Conservation (phyloP, 306 rosid genomes). For the Trifolium dubium region DNA sequence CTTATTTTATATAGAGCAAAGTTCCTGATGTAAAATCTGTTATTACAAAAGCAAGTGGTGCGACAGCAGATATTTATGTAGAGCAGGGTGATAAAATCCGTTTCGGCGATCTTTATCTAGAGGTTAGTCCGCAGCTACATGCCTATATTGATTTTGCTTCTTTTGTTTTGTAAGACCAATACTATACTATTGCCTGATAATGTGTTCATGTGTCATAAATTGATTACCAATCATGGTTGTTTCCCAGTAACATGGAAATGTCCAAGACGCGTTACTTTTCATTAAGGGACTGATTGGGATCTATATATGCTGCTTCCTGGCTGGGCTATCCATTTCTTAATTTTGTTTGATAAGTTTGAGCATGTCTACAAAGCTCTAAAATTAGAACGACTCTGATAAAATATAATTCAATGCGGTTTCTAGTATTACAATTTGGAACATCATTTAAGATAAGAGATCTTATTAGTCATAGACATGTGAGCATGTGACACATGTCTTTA, state of each 20-base stretch:
- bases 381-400: constrained; percentile 6
- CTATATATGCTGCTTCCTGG: constrained; percentile 13
- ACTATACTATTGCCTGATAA: not conserved
- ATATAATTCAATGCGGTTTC: constrained; percentile 27
- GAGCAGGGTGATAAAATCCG: constrained; percentile 64
- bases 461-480: not conserved
- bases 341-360: constrained; percentile 24
- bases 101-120: constrained; percentile 81
- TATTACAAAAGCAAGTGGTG: constrained; percentile 84
- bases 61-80: constrained; percentile 72
- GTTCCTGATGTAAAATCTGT: constrained; percentile 75
- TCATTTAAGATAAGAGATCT: constrained; percentile 30
- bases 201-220: constrained; percentile 10
- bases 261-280: constrained; percentile 1
- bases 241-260: not conserved
- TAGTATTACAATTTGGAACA: not conserved
- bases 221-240: not conserved
- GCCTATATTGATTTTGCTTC: constrained; percentile 5
- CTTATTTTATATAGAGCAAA: constrained; percentile 57
- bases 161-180: constrained; percentile 5
- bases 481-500: not conserved
- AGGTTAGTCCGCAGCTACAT: constrained; percentile 55
- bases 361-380: not conserved
- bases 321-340: not conserved
- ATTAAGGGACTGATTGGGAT: constrained; percentile 1